These are phyloP conservation scores for Aspergillus tamarii DNA, from an alignment of 2,329 filamentous ascomycete genomes.

Conservation along the genomic window DNA sequence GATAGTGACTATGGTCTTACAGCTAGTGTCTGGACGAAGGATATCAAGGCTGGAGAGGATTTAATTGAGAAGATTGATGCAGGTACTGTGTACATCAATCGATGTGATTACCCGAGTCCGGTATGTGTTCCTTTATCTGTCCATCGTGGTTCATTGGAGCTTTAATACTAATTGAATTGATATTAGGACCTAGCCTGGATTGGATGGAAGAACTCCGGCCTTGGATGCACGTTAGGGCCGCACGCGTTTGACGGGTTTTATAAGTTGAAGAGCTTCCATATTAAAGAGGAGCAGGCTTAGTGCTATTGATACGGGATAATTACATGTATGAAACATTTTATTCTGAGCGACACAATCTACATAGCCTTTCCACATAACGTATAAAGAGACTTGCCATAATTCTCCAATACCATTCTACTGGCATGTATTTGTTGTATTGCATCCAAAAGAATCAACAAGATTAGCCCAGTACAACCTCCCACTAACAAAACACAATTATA, in stretches of 20 bases:
- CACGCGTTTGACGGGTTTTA: slow-evolving; percentile 92
- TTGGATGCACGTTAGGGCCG: slow-evolving; percentile 80
- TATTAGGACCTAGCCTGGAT: slow-evolving; percentile 82
- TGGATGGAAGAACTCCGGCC: slow-evolving; percentile 92
- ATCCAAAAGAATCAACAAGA: too few species aligned
- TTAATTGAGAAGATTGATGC: slow-evolving; percentile 80
- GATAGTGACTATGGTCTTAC: slow-evolving; percentile 90
- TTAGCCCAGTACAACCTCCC: too few species aligned
- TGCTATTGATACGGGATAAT: background rate
- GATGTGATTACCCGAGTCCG: slow-evolving; percentile 85
- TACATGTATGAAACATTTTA: background rate
- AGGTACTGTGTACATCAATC: slow-evolving; percentile 90
- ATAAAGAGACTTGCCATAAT: too few species aligned
- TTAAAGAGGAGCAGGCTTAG: slow-evolving; percentile 52
- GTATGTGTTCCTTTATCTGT: slow-evolving; percentile 57
- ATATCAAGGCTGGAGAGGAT: slow-evolving; percentile 71
- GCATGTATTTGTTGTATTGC: too few species aligned
- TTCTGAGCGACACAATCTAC: background rate
- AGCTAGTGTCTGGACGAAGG: slow-evolving; percentile 92
- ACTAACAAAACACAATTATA: too few species aligned
- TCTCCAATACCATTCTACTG: too few species aligned
- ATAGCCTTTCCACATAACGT: too few species aligned
- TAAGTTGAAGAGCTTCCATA: slow-evolving; percentile 89
- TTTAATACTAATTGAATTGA: slow-evolving; percentile 11
- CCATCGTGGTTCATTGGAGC: too few species aligned